phyloP scores from a whole-genome alignment of 768 basidiomycete genomes.

The Scleroderma citrinum region DNA sequence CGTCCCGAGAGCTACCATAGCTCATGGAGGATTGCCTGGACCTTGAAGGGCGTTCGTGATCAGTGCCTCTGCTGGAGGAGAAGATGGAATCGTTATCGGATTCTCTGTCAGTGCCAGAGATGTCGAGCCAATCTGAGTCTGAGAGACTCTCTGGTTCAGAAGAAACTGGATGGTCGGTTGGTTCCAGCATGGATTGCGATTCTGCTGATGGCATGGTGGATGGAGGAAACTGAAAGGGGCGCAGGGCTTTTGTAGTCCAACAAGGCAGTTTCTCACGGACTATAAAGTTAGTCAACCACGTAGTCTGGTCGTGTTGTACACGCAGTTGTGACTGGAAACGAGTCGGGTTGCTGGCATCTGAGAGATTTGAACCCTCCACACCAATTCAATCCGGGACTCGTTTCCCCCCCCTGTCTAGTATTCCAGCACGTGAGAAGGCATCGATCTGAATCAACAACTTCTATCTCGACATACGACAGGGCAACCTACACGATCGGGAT shows the following conservation, averaged over 20 bases:
- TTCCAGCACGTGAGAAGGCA: not conserved
- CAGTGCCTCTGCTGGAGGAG: conserved; percentile 46
- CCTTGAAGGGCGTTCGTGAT: conserved; percentile 51
- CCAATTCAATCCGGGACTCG: too few relatives aligned
- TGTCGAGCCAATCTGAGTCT: conserved; percentile 83
- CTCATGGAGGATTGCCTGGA: conserved; percentile 70
- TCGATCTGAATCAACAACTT: not conserved
- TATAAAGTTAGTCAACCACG: too few relatives aligned
- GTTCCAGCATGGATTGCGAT: conserved; percentile 25
- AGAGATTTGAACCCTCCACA: too few relatives aligned
- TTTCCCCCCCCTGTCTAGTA: not conserved
- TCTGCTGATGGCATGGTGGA: conserved; percentile 17
- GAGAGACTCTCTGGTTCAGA: conserved; percentile 64
- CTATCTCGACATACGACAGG: not conserved
- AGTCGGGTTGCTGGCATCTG: too few relatives aligned
- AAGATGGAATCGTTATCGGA: conserved; percentile 67
- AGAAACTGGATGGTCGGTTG: conserved; percentile 37
- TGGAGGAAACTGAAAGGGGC: conserved; percentile 26
- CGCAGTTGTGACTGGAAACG: conserved; percentile 40
- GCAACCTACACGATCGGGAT: conserved; percentile 8
- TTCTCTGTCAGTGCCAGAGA: conserved; percentile 55
- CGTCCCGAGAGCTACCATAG: conserved; percentile 59
- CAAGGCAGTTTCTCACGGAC: not conserved
- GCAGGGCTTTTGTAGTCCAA: conserved; percentile 17
- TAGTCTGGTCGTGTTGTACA: conserved; percentile 59